These are phyloP conservation scores for Parascedosporium putredinis DNA, from an alignment of 2,329 filamentous ascomycete genomes.

Conservation along the genomic window DNA sequence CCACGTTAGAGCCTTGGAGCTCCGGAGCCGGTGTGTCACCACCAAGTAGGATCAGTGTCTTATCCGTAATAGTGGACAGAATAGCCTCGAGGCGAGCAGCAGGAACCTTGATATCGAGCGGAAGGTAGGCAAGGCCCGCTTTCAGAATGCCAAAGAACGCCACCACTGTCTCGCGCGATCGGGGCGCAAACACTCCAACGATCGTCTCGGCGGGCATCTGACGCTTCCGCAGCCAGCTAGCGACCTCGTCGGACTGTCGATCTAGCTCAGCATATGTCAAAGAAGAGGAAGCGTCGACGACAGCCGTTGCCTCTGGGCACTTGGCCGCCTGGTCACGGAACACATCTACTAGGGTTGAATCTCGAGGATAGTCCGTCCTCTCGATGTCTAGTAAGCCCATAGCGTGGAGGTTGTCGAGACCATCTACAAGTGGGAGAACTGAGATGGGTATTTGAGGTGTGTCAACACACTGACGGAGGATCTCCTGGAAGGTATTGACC, in stretches of 20 bases:
- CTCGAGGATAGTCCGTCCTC: slow-evolving; percentile 10
- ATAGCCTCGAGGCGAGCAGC: slow-evolving; percentile 12
- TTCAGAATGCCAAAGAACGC: slow-evolving; percentile 18
- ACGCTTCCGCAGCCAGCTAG: slow-evolving; percentile 10
- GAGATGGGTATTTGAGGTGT: not conserved
- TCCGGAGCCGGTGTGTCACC: not conserved
- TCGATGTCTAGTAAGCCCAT: slow-evolving; percentile 11
- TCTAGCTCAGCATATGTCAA: slow-evolving; percentile 17
- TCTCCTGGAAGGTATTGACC: slow-evolving; percentile 11
- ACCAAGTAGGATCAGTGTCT: slow-evolving; percentile 6
- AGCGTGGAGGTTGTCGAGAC: slow-evolving; percentile 6
- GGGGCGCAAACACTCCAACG: slow-evolving; percentile 13
- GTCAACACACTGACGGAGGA: slow-evolving; percentile 10
- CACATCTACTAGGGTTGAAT: slow-evolving; percentile 15
- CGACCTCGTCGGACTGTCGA: slow-evolving; percentile 12
- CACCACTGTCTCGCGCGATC: slow-evolving; percentile 16
- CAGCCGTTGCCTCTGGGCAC: slow-evolving; percentile 10
- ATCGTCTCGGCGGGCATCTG: slow-evolving; percentile 11
- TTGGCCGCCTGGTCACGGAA: slow-evolving; percentile 14
- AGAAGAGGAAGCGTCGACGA: slow-evolving; percentile 11
- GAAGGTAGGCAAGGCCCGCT: slow-evolving; percentile 17
- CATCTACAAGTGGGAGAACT: not conserved
- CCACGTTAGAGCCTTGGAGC: not conserved
- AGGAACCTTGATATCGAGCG: slow-evolving; percentile 15
- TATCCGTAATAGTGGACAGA: slow-evolving; percentile 9